Base-by-base conservation (phyloP, 345 rosid genomes). In the Anacardium occidentale region DNA sequence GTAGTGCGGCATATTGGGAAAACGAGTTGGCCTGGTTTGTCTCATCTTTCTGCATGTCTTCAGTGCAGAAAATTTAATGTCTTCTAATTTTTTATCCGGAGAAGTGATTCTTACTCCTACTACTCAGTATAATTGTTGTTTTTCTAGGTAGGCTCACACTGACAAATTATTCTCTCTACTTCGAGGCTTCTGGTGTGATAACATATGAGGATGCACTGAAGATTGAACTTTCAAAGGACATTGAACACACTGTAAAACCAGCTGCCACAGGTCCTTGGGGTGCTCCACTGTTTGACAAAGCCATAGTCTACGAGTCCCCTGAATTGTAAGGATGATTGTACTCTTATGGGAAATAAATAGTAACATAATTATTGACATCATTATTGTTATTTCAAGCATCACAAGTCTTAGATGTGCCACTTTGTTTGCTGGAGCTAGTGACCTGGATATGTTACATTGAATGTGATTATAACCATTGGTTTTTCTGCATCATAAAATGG, bases 241-340 rank as follows among this genome's bases (percentile, higher is more conserved):
- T 17, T 9, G 81, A 76, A 37, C 88, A 80, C 42, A 69, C 75
- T 0, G 64, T 85, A 59, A 91, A 88, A 79, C 89, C 99, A 64
- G 70, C 79, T 40, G 90, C 97, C 47, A 89, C 97, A 20, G 97
- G 99, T 67, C 99, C 99, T n/a, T 92, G 91, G 86, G 98, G 99
- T 62, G 97, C 96, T 73, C 98, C 98, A 3, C 90, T 95, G 71
- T 95, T 88, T 59, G 98, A 95, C 83, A 95, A 89, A 84, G 99
- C 97, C 75, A 81, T 92, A 71, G 53, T 77, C 42, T 89, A 84
- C 5, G 92, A 95, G 78, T 87, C 94, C 45, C 83, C 89, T 4
- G 94, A 87, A 74, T 21, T 85, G 99, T 95, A 85, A 92, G 97
- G 55, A 75, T 59, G 5, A n/a, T 58, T 51, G 13, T 18, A 29